Percentiles rank a stretch among this genome's conserved stretches.
Conservation (phyloP, 352 stramenopile species). For the Peronospora farinosa region DNA sequence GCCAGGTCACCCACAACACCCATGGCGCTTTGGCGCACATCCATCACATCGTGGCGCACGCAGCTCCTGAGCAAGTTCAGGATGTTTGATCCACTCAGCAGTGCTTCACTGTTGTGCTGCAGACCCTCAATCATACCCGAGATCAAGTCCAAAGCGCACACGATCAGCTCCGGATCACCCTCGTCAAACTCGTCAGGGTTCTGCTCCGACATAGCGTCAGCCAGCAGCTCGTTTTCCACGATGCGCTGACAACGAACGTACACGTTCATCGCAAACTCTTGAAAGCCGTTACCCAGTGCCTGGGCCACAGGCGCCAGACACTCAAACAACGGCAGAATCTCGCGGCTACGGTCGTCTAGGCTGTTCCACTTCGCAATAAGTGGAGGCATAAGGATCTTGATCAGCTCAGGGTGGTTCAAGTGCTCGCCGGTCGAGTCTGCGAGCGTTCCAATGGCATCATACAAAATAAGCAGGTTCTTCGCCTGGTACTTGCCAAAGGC, state of each 20-base stretch:
- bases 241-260: slow-evolving; percentile 77
- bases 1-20: slow-evolving; percentile 85
- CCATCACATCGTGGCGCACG: slow-evolving; percentile 79
- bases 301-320: slow-evolving; percentile 83
- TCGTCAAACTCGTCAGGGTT: slow-evolving; percentile 74
- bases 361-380: slow-evolving; percentile 91
- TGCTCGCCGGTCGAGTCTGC: slow-evolving; percentile 89
- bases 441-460: slow-evolving; percentile 94
- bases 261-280: slow-evolving; percentile 82
- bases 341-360: slow-evolving; percentile 67
- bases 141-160: slow-evolving; percentile 85
- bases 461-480: slow-evolving; percentile 93
- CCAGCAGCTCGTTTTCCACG: slow-evolving; percentile 80
- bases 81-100: slow-evolving; percentile 81
- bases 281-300: slow-evolving; percentile 80
- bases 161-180: slow-evolving; percentile 85
- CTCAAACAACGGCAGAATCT: slow-evolving; percentile 86
- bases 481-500: slow-evolving; percentile 92
- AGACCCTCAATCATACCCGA: slow-evolving; percentile 87
- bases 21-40: slow-evolving; percentile 87
- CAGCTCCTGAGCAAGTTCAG: slow-evolving; percentile 85
- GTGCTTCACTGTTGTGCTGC: slow-evolving; percentile 57
- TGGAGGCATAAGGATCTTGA: slow-evolving; percentile 89
- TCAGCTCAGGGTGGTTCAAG: slow-evolving; percentile 89
- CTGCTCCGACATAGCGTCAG: slow-evolving; percentile 73